Percentiles rank a stretch among this genome's conserved stretches.
Evolutionary conservation across 305 asterid species (phyloP).

Genomic region (Nicotiana rustica): DNA sequence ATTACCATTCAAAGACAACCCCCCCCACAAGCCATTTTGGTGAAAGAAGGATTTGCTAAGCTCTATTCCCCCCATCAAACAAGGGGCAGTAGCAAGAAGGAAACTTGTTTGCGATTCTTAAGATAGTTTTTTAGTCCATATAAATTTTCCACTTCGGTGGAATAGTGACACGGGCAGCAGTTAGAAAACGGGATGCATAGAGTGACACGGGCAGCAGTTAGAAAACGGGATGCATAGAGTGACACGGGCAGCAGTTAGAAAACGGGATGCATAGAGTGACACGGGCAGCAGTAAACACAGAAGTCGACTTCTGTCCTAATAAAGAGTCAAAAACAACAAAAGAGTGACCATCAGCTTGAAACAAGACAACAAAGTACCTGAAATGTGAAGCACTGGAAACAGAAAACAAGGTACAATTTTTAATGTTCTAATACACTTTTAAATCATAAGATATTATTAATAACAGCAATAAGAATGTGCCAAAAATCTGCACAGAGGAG

Average conservation of each 20-base stretch:
- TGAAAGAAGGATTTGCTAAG: slow-evolving; percentile 2
- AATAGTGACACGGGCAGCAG: background rate
- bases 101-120: background rate
- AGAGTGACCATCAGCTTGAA: slow-evolving; percentile 3
- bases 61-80: background rate
- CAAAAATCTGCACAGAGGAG: background rate
- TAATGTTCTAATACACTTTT: background rate
- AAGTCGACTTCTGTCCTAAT: background rate
- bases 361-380: background rate
- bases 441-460: background rate
- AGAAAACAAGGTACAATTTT: background rate
- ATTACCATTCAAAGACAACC: background rate
- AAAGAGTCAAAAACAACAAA: background rate
- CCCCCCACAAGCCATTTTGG: background rate
- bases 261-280: background rate
- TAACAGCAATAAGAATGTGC: background rate
- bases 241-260: background rate
- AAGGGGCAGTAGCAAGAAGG: background rate
- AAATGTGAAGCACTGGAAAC: background rate
- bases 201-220: background rate
- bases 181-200: background rate
- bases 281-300: background rate
- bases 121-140: background rate
- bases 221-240: background rate
- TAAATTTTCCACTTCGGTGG: background rate